Conservation (phyloP, 352 stramenopile genomes). For the Pythium catenulatum region DNA sequence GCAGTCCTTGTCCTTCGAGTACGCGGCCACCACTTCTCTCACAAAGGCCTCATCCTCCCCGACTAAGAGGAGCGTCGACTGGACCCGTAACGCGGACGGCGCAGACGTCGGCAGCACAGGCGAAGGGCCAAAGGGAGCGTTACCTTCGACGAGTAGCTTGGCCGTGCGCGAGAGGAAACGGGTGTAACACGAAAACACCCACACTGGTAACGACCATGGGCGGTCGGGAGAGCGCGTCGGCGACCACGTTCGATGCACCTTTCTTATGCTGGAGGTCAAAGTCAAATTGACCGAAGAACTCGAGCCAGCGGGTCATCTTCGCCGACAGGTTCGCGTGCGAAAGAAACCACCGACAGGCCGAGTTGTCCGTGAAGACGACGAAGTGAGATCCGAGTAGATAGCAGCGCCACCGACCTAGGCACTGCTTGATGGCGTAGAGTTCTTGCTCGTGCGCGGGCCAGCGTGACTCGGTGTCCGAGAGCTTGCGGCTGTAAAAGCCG, state of each 20-base stretch:
- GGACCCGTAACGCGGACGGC: background rate
- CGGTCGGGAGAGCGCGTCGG: slow-evolving; percentile 34
- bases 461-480: background rate
- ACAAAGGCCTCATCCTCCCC: slow-evolving; percentile 1
- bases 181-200: background rate
- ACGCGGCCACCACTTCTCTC: background rate
- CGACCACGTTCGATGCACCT: slow-evolving; percentile 30
- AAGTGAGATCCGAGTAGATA: slow-evolving; percentile 31
- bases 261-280: slow-evolving; percentile 38
- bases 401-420: slow-evolving; percentile 11
- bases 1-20: background rate
- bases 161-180: background rate
- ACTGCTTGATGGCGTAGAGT: slow-evolving; percentile 35
- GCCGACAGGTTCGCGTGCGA: slow-evolving; percentile 20
- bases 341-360: slow-evolving; percentile 37
- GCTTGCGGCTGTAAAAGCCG: slow-evolving; percentile 30
- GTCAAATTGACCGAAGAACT: slow-evolving; percentile 45
- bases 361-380: slow-evolving; percentile 41
- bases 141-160: background rate
- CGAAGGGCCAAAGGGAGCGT: background rate
- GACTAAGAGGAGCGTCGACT: background rate
- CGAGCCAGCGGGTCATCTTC: slow-evolving; percentile 33
- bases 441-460: slow-evolving; percentile 39
- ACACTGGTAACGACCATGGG: background rate
- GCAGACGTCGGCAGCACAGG: background rate